A percentile compares a stretch with the other conserved stretches of the same genome.
phyloP scores from a whole-genome alignment of 169 alveolate genomes.

The Plasmodium chabaudi region DNA sequence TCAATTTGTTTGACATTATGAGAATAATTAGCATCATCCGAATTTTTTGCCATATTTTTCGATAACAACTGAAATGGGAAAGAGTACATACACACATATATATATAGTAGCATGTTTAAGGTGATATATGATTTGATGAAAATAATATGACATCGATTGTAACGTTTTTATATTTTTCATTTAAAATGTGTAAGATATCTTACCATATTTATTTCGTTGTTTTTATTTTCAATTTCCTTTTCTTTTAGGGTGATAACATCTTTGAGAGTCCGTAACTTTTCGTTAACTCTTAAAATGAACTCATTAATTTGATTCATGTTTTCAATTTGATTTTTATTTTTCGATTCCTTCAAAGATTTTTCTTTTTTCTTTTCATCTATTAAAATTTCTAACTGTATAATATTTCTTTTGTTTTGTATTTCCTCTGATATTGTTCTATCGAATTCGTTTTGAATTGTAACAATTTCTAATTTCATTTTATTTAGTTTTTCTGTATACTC shows the following conservation, averaged over 20 bases:
- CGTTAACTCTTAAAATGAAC: slow-evolving; percentile 53
- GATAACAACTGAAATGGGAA: slow-evolving; percentile 33
- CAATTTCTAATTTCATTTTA: slow-evolving; percentile 73
- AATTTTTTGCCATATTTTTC: slow-evolving; percentile 20
- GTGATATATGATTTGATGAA: too few relatives aligned
- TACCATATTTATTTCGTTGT: slow-evolving; percentile 71
- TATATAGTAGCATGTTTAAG: background rate
- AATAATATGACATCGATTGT: too few relatives aligned
- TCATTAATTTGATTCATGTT: slow-evolving; percentile 71
- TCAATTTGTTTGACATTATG: slow-evolving; percentile 72
- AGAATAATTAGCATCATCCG: slow-evolving; percentile 65
- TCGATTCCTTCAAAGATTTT: slow-evolving; percentile 56
- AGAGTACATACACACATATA: background rate
- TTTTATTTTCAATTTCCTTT: slow-evolving; percentile 57
- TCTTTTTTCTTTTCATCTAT: slow-evolving; percentile 71
- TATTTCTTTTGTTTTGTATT: slow-evolving; percentile 67
- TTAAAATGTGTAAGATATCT: too few relatives aligned
- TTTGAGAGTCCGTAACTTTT: slow-evolving; percentile 44
- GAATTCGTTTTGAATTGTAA: slow-evolving; percentile 47
- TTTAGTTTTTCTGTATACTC: slow-evolving; percentile 58
- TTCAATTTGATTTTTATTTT: slow-evolving; percentile 66
- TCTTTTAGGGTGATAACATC: slow-evolving; percentile 35
- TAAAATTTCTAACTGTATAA: slow-evolving; percentile 55
- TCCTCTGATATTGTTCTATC: slow-evolving; percentile 62
- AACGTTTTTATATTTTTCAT: too few relatives aligned